Evolutionary conservation across 1,284 basidiomycete genomes (phyloP), one percentile per base, ranked within the genome.

Genomic region (Sanguinoderma infundibulare): DNA sequence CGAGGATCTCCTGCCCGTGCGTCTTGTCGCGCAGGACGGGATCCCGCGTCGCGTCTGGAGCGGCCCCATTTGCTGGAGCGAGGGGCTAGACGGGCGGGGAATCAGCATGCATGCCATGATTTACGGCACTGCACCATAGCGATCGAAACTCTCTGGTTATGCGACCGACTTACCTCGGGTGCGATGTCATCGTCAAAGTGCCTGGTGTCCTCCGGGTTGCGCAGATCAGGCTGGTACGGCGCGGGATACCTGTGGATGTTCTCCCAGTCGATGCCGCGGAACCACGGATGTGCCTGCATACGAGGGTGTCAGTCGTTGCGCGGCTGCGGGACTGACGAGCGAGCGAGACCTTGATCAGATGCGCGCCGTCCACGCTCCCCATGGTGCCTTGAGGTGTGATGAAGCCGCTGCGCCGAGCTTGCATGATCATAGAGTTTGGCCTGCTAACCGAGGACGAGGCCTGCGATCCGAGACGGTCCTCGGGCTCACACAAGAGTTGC

Each of bases 121-220:
- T 34, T 34, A 17, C 52, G 42, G n/a, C 20, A 44, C 39, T 24
- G 32, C 12, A 20, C 30, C 15, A 22, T n/a, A 30, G 12, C 20
- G 15, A 9, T 9, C 28, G 52, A n/a, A n/a, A 20, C 73, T 14
- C 5, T 49, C 30, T 20, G 32, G 30, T 35, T 34, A 20, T 8
- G 32, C 32, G 22, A 51, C 89, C 32, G 22, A 51, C 89, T 75
- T 77, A 93, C 93, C 85, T 96, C 93, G 51, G 91, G 79, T 34
- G 94, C 94, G 66, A 98, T 98, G 74, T 96, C 95, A 61, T 93
- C 88, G 76, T 96, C 94, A 69, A 97, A 96, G 75, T 97, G 94
- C 66, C 86, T 82, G 28, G 95, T 97, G 75, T 98, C 94, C 70
- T 91, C 92, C 30, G 91, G 90, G 62, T 85, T 80, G 44, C 73